Evolutionary conservation across 2,329 filamentous ascomycete species (phyloP), one percentile per base, ranked within the genome.

Genomic region (Aspergillus sp.): DNA sequence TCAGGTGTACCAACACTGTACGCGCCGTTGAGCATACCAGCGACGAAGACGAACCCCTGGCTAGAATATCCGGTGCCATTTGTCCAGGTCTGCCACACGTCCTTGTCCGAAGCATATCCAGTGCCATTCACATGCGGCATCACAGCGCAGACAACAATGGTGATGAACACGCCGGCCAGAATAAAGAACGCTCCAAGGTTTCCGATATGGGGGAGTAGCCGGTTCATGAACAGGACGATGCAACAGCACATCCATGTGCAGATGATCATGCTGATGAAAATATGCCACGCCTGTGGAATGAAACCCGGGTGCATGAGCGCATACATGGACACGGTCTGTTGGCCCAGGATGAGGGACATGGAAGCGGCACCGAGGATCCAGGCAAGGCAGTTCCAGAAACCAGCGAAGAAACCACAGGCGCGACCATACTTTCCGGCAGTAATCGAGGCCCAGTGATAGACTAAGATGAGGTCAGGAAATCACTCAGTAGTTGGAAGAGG

Each of bases 1-100:
- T 89, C 86, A 0, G 84, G 82, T 1, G 82, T 82, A 6, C 85
- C 87, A 10, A 89, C 81, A 42, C 82, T 81, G 64, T 83, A 89
- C 3, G 86, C 86, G 10, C 85, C 86, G 60, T 89, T 89, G 20
- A 88, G 74, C 66, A 87, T 85, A 16, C 85, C 84, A 0, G 81
- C 73, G 22, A 86, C 71, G 56, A 88, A 87, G 2, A 83, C 83
- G n/a, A 87, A 80, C 14, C 83, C 83, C 42, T 82, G 74, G 48
- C 73, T 79, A 1, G 62, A 55, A 52, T 70, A 72, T 20, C 73
- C 60, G 44, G 74, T 74, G 45, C 72, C 59, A 59, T 72, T 81
- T 68, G 81, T 47, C 82, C 82, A 62, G 71, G 82, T 59, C 67
- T 61, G 67, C 82, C 82, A 86, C 8, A 85, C 80, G 26, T 79